Base-by-base conservation (phyloP, 176 grass and related monocot species). In the Thinopyrum elongatum region DNA sequence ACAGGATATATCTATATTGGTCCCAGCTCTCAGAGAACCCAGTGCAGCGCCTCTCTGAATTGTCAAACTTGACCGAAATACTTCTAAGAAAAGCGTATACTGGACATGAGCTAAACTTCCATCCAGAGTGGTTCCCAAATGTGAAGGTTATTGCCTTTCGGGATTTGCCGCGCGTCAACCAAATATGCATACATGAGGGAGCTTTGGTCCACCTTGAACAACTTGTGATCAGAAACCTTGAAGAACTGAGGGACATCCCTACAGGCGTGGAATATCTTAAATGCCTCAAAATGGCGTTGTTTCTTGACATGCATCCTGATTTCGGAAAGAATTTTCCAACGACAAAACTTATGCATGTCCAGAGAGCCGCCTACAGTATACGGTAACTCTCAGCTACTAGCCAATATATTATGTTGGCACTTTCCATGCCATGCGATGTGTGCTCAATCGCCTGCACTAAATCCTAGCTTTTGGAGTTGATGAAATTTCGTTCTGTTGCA, bases 141-240 rank as follows among this genome's bases (percentile, higher is more conserved):
- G 33, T 85, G 15, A 79, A 72, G 23, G 0, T 0, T 31, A 6
- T 89, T 82, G 4, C 0, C 9, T 47, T 16, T 58, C 3, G 11
- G 53, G 63, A 17, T 21, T 22, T 64, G 65, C 73, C 16, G 0
- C 19, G 38, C 0, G 68, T 71, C 30, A 60, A 21, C 51, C 10
- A 84, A 61, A 80, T 89, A 22, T 33, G 79, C 79, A 89, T 89
- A 69, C 51, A 84, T 3, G 2, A 71, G 63, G 49, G 47, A 21
- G 63, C 87, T 2, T 21, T 89, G 64, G 12, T 55, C 19, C 34
- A 1, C 16, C 74, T 89, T 31, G 72, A 63, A 42, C 15, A 1
- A 7, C 23, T 89, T 33, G 3, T 1, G 4, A 17, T 67, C 7
- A 0, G 15, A 0, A 2, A 11, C 5, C 64, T 33, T 21, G 7